Evolutionary conservation across 306 rosid genomes (phyloP).

Genomic region (Rubus idaeus): DNA sequence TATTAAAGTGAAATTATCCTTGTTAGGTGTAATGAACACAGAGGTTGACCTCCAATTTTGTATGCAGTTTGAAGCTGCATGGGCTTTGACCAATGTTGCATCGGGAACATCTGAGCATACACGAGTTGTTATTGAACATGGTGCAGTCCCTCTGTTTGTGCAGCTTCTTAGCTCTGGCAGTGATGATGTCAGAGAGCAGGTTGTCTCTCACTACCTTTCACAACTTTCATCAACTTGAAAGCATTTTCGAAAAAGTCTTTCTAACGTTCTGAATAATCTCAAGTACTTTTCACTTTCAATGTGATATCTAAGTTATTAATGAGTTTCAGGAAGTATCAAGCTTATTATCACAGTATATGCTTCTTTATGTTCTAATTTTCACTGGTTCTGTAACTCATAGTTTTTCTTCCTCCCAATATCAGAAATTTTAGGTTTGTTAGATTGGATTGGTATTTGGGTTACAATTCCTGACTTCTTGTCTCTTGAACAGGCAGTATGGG

Average conservation of each 20-base stretch:
- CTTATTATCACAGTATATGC: not conserved
- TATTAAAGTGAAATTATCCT: not conserved
- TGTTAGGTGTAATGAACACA: not conserved
- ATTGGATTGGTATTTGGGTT: not conserved
- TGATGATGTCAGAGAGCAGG: constrained; percentile 72
- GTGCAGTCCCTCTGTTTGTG: constrained; percentile 63
- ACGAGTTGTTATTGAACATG: constrained; percentile 56
- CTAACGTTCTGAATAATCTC: too few relatives aligned
- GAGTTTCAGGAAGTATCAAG: not conserved
- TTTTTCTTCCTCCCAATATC: not conserved
- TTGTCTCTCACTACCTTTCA: constrained; percentile 22
- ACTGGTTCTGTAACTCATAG: not conserved
- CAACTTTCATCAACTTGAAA: not conserved
- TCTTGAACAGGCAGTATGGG: constrained; percentile 55
- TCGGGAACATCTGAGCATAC: constrained; percentile 69
- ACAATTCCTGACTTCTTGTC: not conserved
- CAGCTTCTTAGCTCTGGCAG: constrained; percentile 55
- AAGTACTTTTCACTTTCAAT: too few relatives aligned
- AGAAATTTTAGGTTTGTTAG: not conserved
- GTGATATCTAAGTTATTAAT: too few relatives aligned
- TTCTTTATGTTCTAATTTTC: not conserved
- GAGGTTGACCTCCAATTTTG: not conserved
- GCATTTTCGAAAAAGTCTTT: not conserved
- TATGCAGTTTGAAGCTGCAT: constrained; percentile 73
- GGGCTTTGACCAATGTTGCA: constrained; percentile 66